phyloP scores from a whole-genome alignment of 2,329 filamentous ascomycete species.

The Talaromyces sp. region DNA sequence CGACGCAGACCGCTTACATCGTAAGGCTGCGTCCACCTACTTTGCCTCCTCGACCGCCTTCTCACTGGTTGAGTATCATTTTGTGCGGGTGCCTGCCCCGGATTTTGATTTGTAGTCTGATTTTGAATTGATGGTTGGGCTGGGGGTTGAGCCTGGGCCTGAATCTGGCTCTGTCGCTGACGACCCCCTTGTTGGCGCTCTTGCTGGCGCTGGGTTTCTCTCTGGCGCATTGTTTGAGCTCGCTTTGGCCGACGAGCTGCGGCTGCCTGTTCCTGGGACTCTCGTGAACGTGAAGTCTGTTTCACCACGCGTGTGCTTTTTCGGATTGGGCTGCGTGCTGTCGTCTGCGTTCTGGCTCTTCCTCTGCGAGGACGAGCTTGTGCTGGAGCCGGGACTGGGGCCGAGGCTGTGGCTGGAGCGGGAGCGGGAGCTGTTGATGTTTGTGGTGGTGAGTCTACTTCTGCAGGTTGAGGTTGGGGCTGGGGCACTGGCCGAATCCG shows the following conservation, averaged over 20 bases:
- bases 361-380: neutral
- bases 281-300: neutral
- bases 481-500: neutral
- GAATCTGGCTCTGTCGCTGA: neutral
- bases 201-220: neutral
- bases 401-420: neutral
- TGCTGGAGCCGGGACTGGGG: neutral
- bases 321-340: neutral
- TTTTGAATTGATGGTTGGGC: neutral
- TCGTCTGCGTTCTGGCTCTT: neutral
- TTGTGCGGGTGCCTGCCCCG: neutral
- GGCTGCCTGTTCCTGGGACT: neutral
- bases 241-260: neutral
- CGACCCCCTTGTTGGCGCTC: too few relatives aligned
- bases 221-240: neutral
- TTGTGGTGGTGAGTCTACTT: neutral
- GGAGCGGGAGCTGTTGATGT: neutral
- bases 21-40: neutral
- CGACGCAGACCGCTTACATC: neutral
- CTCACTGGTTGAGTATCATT: neutral
- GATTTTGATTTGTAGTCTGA: neutral
- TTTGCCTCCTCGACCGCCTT: neutral
- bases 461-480: neutral
- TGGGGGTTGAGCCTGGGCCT: neutral
- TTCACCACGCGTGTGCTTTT: neutral